Percentiles rank a stretch among this genome's conserved stretches.
phyloP scores from a whole-genome alignment of 768 basidiomycete genomes.

The Suillus plorans region DNA sequence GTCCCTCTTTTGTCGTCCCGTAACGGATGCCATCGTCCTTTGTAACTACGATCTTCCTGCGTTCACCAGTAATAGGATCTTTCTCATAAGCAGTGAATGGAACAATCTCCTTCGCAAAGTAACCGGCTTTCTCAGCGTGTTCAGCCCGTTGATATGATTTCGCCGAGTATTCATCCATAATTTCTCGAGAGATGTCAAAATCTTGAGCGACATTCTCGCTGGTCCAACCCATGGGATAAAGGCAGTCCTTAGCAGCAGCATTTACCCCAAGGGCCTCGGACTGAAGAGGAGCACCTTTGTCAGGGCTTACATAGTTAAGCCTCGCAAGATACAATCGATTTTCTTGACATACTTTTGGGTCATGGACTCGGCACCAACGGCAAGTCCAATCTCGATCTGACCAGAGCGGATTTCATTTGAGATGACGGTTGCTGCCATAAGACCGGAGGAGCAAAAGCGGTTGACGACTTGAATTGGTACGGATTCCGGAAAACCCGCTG shows the following conservation, averaged over 20 bases:
- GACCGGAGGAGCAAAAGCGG: conserved; percentile 80
- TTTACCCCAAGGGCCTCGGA: conserved; percentile 62
- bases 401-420: conserved; percentile 74
- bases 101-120: conserved; percentile 69
- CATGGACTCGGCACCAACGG: conserved; percentile 88
- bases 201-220: conserved; percentile 83
- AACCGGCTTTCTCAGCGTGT: conserved; percentile 63
- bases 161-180: conserved; percentile 76
- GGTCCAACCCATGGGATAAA: conserved; percentile 86
- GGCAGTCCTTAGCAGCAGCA: conserved; percentile 57
- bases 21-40: conserved; percentile 79
- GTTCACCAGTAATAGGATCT: conserved; percentile 53
- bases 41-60: conserved; percentile 51
- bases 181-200: conserved; percentile 67
- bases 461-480: conserved; percentile 76
- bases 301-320: conserved; percentile 45
- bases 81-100: conserved; percentile 69
- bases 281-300: conserved; percentile 57
- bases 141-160: conserved; percentile 79
- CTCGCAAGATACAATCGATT: conserved; percentile 12
- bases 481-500: conserved; percentile 78
- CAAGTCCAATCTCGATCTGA: conserved; percentile 80
- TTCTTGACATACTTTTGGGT: conserved; percentile 55
- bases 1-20: conserved; percentile 65
- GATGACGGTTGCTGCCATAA: conserved; percentile 81